Conservation (phyloP, 257 asterid species). For the Leonotis leonurus region DNA sequence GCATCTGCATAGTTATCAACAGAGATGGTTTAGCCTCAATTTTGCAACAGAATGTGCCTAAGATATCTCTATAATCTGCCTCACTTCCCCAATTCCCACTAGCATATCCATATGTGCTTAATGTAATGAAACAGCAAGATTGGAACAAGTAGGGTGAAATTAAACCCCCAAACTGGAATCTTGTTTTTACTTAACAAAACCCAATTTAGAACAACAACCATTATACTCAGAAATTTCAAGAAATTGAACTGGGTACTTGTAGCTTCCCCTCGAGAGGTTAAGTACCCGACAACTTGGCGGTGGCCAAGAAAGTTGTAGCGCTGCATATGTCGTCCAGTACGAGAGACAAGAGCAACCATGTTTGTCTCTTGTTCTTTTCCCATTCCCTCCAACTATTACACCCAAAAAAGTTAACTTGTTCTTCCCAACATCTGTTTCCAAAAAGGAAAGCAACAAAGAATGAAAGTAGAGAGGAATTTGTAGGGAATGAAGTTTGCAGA, state of each 20-base stretch:
- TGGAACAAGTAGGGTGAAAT: no score
- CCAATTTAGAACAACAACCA: neutral
- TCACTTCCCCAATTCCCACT: no score
- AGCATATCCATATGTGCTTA: no score
- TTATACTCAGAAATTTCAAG: neutral
- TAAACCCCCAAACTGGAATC: no score
- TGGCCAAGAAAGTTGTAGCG: constrained; percentile 63
- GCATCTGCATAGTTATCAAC: constrained; percentile 42
- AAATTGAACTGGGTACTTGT: neutral
- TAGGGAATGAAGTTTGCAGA: constrained; percentile 16
- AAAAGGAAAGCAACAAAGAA: neutral
- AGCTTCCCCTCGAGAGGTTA: neutral
- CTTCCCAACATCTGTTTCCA: neutral
- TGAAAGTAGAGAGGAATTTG: neutral
- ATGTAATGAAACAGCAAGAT: neutral
- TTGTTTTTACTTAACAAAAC: neutral
- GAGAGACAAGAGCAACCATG: constrained; percentile 65
- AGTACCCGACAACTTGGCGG: constrained; percentile 88
- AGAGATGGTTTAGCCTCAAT: no score
- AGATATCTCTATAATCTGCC: no score
- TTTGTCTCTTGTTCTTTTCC: constrained; percentile 21
- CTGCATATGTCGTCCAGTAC: constrained; percentile 79
- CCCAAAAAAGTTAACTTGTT: neutral
- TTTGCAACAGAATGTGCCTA: no score
- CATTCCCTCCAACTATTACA: neutral